phyloP scores from a whole-genome alignment of 306 rosid species.

The Corylus heterophylla region DNA sequence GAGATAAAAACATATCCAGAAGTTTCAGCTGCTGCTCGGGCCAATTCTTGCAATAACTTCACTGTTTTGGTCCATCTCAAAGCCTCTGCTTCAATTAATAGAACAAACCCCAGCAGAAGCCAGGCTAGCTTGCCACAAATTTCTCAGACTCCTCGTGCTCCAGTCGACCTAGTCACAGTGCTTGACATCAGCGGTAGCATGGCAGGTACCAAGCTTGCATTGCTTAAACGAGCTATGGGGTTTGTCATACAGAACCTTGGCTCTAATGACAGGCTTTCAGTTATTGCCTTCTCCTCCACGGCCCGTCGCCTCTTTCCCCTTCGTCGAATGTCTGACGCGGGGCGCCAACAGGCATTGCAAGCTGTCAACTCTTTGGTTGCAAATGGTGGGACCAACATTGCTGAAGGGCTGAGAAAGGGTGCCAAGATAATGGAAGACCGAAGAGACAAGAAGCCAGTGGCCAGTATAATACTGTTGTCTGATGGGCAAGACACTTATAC shows the following conservation, averaged over 20 bases:
- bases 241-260: slow-evolving; percentile 95
- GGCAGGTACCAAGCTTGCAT: slow-evolving; percentile 98
- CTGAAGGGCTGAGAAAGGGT: slow-evolving; percentile 92
- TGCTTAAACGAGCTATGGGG: slow-evolving; percentile 95
- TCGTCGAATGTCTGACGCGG: slow-evolving; percentile 73
- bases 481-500: slow-evolving; percentile 98
- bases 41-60: slow-evolving; percentile 55
- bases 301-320: slow-evolving; percentile 95
- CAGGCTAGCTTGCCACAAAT: slow-evolving; percentile 49
- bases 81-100: slow-evolving; percentile 57
- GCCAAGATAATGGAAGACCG: slow-evolving; percentile 93
- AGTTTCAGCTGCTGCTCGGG: slow-evolving; percentile 59
- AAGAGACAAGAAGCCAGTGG: slow-evolving; percentile 82
- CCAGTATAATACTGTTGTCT: slow-evolving; percentile 79
- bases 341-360: slow-evolving; percentile 85
- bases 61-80: slow-evolving; percentile 82
- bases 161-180: slow-evolving; percentile 96
- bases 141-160: slow-evolving; percentile 71
- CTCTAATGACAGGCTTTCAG: slow-evolving; percentile 88
- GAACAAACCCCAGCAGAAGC: slow-evolving; percentile 42
- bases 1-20: slow-evolving; percentile 77
- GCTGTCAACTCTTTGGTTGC: slow-evolving; percentile 98
- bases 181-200: slow-evolving; percentile 96
- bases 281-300: slow-evolving; percentile 93
- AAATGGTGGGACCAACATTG: slow-evolving; percentile 97